Base-by-base conservation (phyloP, 495 filamentous ascomycete species). In the Daldinia loculata region DNA sequence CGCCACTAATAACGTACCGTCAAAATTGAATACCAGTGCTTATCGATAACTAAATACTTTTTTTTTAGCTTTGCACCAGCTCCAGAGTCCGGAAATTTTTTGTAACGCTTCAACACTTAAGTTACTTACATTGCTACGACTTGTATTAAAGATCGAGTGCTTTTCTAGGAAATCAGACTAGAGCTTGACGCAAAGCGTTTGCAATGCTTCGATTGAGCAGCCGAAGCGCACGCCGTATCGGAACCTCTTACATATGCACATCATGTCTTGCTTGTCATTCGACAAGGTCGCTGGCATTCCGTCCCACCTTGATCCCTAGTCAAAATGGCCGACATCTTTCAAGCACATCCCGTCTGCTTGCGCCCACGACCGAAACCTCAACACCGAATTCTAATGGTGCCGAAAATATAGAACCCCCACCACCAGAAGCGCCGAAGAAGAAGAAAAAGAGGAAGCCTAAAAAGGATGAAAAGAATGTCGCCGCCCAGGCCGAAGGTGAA, bases 121-220 rank as follows among this genome's bases (percentile, higher is more conserved):
- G 8, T 56, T 56, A 32, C n/a, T 38, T 30, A 15, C 51, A 53
- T 30, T 24, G 0, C 27, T 24, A 30, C n/a, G 11, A 29, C 6
- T n/a, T 19, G 6, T 30, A 30, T 12, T 30, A n/a, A 14, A 29
- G 12, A 27, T 30, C 6, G 15, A 27, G 29, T 30, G 15, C 3
- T 17, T 29, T 53, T 29, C n/a, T 53, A 53, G 41, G 41, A 60
- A 27, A 56, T 39, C n/a, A 57, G 32, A 62, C 15, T 43, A 41
- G 32, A 36, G n/a, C 34, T 50, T 41, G 39, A 56, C 59, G 41
- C 61, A 72, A 45, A 56, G 56, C 60, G 38, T 62, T 72, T 75
- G 75, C 75, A 72, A 77, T 77, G 75, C 75, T 77, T 62, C 75
- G 48, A 73, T 65, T 77, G 64, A 64, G 72, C 43, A 69, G 75